Base-by-base conservation (phyloP, 2,329 filamentous ascomycete genomes). In the Septoria linicola region DNA sequence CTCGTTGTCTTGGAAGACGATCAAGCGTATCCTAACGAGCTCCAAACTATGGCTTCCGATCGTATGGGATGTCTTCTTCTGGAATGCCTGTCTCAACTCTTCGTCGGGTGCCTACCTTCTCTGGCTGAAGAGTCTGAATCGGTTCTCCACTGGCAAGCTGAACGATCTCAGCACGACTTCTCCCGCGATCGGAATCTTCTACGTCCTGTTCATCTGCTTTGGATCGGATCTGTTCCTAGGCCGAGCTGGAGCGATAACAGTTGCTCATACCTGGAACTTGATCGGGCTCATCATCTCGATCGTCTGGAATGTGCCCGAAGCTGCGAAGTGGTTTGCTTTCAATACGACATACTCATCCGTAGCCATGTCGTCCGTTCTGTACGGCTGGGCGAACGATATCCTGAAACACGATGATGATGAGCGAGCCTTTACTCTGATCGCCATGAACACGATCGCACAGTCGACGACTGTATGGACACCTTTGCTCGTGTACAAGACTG, bases 401-500 rank as follows among this genome's bases (percentile, higher is more conserved):
- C 63, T 81, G 2, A 70, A 72, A 17, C 68, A 72, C 14, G 73
- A 73, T 1, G 72, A 73, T 0, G 73, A 71, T 0, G 73, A 80
- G 51, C 66, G 80, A 4, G 70, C 77, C 0, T 72, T 81, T 42
- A 75, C 72, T 0, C 61, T 81, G 4, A 73, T 81, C 3, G 60
- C 78, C 17, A 75, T 80, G 54, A 82, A 79, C 41, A 69, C 72
- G 0, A 66, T 82, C n/a, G 71, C 78, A 0, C 78, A 80, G 60
- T 80, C 74, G 0, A 77, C 77, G 0, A 81, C 77, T 0, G 78
- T 76, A 0, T 83, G 79, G 79, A 81, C 77, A 2, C 75, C 74
- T 3, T 58, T 82, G 2, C 60, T 82, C 10, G 73, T 75, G 0
- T 83, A 80, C 56, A 71, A 71, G 54, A 76, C 74, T 0, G 66